Conservation (phyloP, 805 yeast genomes). For the Myxozyma geophila region DNA sequence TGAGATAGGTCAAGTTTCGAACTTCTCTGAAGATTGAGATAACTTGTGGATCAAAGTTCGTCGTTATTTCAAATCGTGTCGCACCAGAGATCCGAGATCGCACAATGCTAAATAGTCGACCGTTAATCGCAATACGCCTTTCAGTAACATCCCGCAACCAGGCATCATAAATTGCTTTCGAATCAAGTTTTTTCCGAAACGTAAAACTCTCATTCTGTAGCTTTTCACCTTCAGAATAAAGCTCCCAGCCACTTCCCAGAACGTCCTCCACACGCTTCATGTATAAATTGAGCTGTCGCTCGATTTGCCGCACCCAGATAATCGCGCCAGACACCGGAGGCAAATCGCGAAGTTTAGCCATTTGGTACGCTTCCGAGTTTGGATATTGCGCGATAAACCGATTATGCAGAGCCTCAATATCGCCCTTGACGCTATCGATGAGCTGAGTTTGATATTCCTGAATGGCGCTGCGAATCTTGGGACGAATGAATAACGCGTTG, state of each 20-base stretch:
- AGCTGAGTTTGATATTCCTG: conserved; percentile 63
- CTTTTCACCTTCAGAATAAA: conserved; percentile 68
- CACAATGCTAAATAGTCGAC: conserved; percentile 50
- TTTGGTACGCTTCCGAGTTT: conserved; percentile 43
- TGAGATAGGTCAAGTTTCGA: conserved; percentile 54
- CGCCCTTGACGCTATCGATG: conserved; percentile 54
- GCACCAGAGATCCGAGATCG: conserved; percentile 39
- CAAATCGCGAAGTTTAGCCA: conserved; percentile 52
- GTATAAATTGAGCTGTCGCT: conserved; percentile 51
- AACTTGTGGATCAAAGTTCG: conserved; percentile 58
- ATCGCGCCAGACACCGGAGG: conserved; percentile 55
- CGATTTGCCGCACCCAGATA: conserved; percentile 59
- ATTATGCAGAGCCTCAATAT: conserved; percentile 51
- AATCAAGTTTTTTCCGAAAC: conserved; percentile 54
- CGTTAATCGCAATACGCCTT: conserved; percentile 39
- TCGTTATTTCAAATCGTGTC: conserved; percentile 44
- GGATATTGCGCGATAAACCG: conserved; percentile 47
- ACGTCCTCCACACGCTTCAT: conserved; percentile 54
- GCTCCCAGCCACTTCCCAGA: conserved; percentile 64
- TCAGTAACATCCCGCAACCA: conserved; percentile 54
- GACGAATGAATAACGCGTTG: conserved; percentile 55
- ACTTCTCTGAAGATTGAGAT: conserved; percentile 58
- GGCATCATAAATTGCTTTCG: conserved; percentile 48
- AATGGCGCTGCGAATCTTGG: conserved; percentile 60
- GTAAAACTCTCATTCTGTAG: conserved; percentile 56